Conservation (phyloP, 805 yeast genomes). For the Kuraishia ogatae region DNA sequence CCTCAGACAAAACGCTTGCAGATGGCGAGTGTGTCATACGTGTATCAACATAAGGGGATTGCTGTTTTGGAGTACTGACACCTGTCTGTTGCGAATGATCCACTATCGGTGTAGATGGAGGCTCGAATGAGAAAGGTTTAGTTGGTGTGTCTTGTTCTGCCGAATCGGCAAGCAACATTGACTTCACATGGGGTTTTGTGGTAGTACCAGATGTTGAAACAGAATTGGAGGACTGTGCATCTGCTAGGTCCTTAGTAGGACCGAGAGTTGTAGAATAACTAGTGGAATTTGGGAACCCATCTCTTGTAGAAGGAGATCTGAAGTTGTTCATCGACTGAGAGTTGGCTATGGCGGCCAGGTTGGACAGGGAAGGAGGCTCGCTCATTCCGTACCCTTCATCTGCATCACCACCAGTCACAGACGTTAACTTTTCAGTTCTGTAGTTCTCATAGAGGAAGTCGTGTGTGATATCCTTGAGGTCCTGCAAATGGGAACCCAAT, state of each 20-base stretch:
- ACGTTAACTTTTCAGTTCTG: conserved; percentile 54
- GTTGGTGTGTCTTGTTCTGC: neutral
- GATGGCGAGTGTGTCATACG: conserved; percentile 14
- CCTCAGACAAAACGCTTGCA: conserved; percentile 5
- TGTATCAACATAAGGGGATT: neutral
- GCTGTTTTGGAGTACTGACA: neutral
- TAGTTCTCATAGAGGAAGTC: conserved; percentile 56
- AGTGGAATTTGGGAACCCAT: neutral
- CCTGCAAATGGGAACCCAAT: conserved; percentile 54
- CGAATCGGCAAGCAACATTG: conserved; percentile 1
- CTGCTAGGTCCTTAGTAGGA: neutral
- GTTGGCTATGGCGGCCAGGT: conserved; percentile 44
- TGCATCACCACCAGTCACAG: conserved; percentile 35
- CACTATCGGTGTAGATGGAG: conserved; percentile 2
- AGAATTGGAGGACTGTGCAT: neutral
- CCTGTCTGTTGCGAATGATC: conserved; percentile 6
- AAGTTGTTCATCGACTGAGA: conserved; percentile 22
- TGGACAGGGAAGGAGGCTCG: conserved; percentile 53
- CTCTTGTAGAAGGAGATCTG: conserved; percentile 7
- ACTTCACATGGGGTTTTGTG: neutral
- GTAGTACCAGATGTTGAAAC: neutral
- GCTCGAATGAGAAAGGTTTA: neutral
- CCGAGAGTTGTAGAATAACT: neutral
- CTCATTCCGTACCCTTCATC: conserved; percentile 17
- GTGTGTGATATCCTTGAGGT: conserved; percentile 56